Evolutionary conservation across 495 filamentous ascomycete species (phyloP), one percentile per base, ranked within the genome.

Genomic region (Beverwykella pulmonaria): DNA sequence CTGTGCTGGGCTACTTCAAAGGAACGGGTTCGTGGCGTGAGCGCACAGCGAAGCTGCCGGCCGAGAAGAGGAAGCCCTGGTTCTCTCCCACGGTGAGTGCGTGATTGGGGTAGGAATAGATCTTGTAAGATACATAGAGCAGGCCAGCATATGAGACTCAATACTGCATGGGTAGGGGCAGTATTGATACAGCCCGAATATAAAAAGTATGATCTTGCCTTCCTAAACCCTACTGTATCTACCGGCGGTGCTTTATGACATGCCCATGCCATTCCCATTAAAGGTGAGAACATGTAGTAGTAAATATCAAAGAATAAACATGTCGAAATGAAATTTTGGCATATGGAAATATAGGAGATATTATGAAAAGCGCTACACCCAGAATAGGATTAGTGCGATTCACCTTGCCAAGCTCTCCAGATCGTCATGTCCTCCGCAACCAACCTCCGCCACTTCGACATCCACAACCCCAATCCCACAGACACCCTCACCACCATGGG

Each of bases 401-500:
- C 15, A 14, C 5, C 6, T 3, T n/a, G 39, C 39, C 39, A 44
- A 44, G 39, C 39, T 15, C 39, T 3, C 39, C 39, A 44, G 39
- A 44, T 44, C 39, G n/a, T 44, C 39, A 2, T 14, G 32, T 17
- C 25, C 39, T 29, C 26, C 26, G 30, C 48, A 50, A 50, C 48
- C 39, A 26, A 34, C 8, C 39, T 2, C 57, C 22, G 27, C 23
- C 39, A 50, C 57, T 5, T 23, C 44, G 19, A 19, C 47, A 34
- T 12, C 32, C 5, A 34, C 25, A 20, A 17, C 27, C 9, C 27
- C 23, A 22, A 48, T 7, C 4, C 29, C 27, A 53, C 59, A 7
- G 32, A 55, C 17, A 44, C 14, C n/a, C 26, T 25, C 32, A 1
- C 36, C 30, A 75, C 50, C 64, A 97, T 97, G 93, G 94, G 93